Evolutionary conservation across 2,329 filamentous ascomycete genomes (phyloP), one percentile per base, ranked within the genome.

Genomic region (Aspergillus ochraceoroseus): DNA sequence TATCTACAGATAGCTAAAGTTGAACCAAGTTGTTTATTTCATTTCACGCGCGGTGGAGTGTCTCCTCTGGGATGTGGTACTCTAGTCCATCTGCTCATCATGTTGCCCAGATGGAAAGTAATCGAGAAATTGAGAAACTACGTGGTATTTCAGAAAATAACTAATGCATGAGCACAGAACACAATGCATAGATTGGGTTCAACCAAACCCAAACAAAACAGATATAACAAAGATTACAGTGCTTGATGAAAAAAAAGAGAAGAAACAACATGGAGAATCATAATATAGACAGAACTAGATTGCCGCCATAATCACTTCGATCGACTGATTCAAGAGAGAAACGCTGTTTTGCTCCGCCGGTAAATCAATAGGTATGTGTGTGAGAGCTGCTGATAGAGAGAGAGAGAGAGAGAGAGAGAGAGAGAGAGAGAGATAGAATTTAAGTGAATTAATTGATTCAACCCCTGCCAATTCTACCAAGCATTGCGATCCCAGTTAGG

Each of bases 401-500:
- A 32, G 47, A 27, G 38, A 33, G 32, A 40, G 14, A 32, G 33
- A 38, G 14, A 31, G 27, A 11, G 31, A 38, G 17, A 7, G 12
- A n/a, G 36, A 30, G 15, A 25, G 32, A 19, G 25, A 23, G 25
- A 38, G 27, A 31, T 30, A 14, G 3, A 19, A 26, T 22, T 8
- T 15, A 30, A 9, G 7, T 18, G 15, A 25, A 29, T 12, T 5
- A 18, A 28, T 5, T 12, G 3, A 23, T 26, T 30, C n/a, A n/a
- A n/a, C n/a, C n/a, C n/a, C n/a, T n/a, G n/a, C n/a, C n/a, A n/a
- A n/a, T 35, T 51, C 52, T 62, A 92, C 86, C 87, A 92, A 29
- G 85, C 84, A 68, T 89, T 89, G 47, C 85, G 80, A 70, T 95
- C 88, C 88, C 88, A 95, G 70, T 71, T 73, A 33, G 70, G 70